Conservation (phyloP, 1,139 yeast species). For the Candida sojae region DNA sequence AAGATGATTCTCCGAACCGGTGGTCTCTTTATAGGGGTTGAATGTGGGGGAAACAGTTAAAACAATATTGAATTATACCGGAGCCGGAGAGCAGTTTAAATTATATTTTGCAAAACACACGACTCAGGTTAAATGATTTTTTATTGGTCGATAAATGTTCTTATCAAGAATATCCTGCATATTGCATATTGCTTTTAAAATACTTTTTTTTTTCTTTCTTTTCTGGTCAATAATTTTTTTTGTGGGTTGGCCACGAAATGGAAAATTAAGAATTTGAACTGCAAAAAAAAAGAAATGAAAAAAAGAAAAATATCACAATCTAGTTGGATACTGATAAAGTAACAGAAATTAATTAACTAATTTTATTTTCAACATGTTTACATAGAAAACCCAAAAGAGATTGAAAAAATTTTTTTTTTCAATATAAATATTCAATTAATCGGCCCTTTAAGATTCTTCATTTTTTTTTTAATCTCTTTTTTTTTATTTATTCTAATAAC, state of each 20-base stretch:
- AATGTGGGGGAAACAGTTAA: background rate
- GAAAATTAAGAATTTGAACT: too few species aligned
- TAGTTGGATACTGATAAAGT: background rate
- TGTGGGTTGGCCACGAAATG: too few species aligned
- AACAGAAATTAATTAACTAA: background rate
- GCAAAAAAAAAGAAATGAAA: background rate
- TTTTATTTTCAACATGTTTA: background rate
- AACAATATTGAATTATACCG: background rate
- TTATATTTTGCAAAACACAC: background rate
- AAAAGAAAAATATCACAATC: background rate
- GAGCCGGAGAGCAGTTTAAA: background rate
- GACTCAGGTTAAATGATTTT: background rate
- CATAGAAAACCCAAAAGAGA: background rate
- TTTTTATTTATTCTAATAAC: background rate
- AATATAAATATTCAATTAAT: background rate
- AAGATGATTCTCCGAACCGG: background rate
- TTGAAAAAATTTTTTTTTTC: background rate
- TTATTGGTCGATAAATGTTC: background rate
- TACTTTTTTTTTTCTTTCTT: background rate
- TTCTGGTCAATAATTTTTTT: background rate
- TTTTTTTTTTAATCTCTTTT: background rate
- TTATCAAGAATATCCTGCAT: background rate
- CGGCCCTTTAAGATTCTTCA: background rate
- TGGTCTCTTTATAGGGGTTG: too few species aligned
- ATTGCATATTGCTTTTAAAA: background rate